phyloP scores from a whole-genome alignment of 352 stramenopile genomes.

The Phytophthora vignae region DNA sequence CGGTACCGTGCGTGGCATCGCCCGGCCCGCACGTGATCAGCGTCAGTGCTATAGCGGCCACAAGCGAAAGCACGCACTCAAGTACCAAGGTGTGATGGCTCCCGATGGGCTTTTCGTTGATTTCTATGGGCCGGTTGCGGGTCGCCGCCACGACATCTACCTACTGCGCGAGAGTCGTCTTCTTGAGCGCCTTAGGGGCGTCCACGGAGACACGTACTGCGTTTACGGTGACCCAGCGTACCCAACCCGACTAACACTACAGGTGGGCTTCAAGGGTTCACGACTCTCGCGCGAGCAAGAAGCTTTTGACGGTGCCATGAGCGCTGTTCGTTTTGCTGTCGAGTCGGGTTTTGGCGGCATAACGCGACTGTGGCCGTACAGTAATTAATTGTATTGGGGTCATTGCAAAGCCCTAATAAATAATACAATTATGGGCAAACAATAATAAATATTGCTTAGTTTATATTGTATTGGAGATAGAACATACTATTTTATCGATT shows the following conservation, averaged over 20 bases:
- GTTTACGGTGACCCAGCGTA: not conserved
- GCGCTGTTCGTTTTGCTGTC: not conserved
- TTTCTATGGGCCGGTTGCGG: not conserved
- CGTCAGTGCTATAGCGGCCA: not conserved
- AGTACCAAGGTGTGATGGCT: too few relatives aligned
- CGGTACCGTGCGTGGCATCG: not conserved
- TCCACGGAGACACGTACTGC: not conserved
- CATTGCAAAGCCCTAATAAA: too few relatives aligned
- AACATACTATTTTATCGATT: too few relatives aligned
- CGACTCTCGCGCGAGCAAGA: not conserved
- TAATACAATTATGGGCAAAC: too few relatives aligned
- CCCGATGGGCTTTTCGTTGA: not conserved
- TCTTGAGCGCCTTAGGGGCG: not conserved
- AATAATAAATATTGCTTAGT: too few relatives aligned
- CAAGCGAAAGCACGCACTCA: not conserved
- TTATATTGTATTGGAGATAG: too few relatives aligned
- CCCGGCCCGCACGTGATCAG: not conserved
- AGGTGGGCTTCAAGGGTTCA: too few relatives aligned
- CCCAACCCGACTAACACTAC: not conserved
- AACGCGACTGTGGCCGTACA: not conserved
- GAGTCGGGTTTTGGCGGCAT: not conserved
- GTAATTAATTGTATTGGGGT: too few relatives aligned
- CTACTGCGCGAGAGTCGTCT: not conserved
- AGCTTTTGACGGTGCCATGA: not conserved
- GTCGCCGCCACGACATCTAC: not conserved